Evolutionary conservation across 306 rosid species (phyloP), one percentile per base, ranked within the genome.

Genomic region (Alnus glutinosa): DNA sequence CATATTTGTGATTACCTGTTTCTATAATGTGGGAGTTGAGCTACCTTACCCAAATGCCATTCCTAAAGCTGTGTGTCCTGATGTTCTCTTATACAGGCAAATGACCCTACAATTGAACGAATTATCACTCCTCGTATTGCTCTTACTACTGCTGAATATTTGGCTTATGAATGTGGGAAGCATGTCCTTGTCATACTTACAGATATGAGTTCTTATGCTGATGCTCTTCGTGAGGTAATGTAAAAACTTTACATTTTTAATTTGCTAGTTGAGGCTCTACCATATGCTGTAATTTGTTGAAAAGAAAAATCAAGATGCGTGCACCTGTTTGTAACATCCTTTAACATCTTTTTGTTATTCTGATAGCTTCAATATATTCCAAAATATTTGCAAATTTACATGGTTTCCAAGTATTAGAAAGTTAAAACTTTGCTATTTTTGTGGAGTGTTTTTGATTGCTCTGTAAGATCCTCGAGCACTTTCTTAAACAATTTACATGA

Each of bases 41-140:
- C 78, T 50, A 30, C 39, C 37, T 39, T 58, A 49, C 19, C 14
- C 52, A 75, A 67, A 70, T 62, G 51, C 55, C 42, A 50, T 59
- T 28, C 37, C n/a, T 44, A 77, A 79, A 82, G 19, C 48, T 62
- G 55, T 71, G 12, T 83, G 61, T 69, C 58, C 52, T 77, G 71
- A 18, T 39, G n/a, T 82, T 80, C 61, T 81, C 36, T 74, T 80
- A 75, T 85, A 34, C 92, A 96, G 99, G 99, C 99, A 81, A 96
- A 96, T 80, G 99, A 96, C 83, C 99, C 99, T 49, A 96, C 99
- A 55, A 96, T 96, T 80, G 99, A 96, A 81, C 99, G 99, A 78
- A 96, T 96, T 77, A 96, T 96, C 87, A 96, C 99, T 77, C 99
- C 99, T 79, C 98, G 99, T 73, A 96, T 96, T 87, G 99, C 99